These are phyloP conservation scores for Nymphaea thermarum DNA, from an alignment of 164 flowering plant species.

Conservation along the genomic window DNA sequence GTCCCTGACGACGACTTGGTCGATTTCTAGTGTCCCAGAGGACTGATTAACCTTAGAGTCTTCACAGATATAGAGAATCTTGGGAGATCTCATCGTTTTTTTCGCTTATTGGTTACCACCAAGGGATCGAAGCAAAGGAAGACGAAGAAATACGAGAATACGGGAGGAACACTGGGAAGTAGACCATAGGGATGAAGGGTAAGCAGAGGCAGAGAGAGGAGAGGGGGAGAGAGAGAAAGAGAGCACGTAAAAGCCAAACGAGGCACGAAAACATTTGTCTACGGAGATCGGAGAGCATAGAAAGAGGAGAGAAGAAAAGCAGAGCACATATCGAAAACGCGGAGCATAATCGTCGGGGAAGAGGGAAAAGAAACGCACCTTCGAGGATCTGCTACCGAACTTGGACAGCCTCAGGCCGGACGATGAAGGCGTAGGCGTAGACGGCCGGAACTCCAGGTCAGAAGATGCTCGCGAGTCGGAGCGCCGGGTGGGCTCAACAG, in stretches of 20 bases:
- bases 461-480: constrained; percentile 22
- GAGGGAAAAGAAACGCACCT: constrained; percentile 25
- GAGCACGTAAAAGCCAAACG: neutral
- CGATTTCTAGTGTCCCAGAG: no score
- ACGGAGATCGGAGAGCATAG: no score
- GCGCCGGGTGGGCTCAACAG: constrained; percentile 6
- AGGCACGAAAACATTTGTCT: neutral
- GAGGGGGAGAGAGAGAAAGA: neutral
- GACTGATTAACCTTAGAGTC: no score
- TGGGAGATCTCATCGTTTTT: neutral
- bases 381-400: constrained; percentile 51
- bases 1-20: no score
- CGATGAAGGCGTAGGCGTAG: constrained; percentile 53
- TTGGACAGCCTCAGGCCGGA: constrained; percentile 36
- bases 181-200: neutral
- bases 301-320: neutral
- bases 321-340: neutral
- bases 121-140: neutral
- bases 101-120: no score
- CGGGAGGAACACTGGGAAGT: neutral
- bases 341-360: constrained; percentile 5
- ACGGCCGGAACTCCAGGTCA: constrained; percentile 19
- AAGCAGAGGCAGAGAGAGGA: neutral
- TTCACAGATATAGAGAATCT: neutral
- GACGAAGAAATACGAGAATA: neutral